Base-by-base conservation (phyloP, 306 rosid genomes). In the Parietaria judaica region DNA sequence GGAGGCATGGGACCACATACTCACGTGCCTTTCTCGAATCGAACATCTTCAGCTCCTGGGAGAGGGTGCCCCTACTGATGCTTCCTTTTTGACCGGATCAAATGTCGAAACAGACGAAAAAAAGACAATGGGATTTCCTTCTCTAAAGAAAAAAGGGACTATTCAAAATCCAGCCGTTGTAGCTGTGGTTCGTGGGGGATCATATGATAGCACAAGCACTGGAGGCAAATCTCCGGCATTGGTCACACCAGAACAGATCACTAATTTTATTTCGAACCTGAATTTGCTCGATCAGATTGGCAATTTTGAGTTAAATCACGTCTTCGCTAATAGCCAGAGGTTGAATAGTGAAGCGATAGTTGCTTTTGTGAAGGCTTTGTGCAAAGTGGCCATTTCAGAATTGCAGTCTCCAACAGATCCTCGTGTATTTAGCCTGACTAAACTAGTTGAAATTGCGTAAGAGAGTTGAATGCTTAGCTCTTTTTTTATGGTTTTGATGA, bases 351-450 rank as follows among this genome's bases (percentile, higher is more conserved):
- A 94, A 75, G 94, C 99, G 31, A 94, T 94, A 75, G 95, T 94
- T 55, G 95, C 95, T 74, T 94, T 94, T 78, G 97, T 94, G 46
- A 94, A 89, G 75, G 94, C 97, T 57, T 87, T 94, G 48, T 86
- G 95, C 78, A 94, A 94, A 81, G 94, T 88, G 70, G 79, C 99
- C 74, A 82, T 88, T 76, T 77, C 78, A 48, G 99, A 94, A 80
- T 78, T 94, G 86, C 99, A 94, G 81, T 88, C 99, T 84, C 99
- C 94, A 71, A 86, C 94, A 61, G 99, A 94, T 49, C 99, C 99
- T 67, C 99, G 99, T 65, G 97, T 94, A 54, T 94, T 94, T 79
- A 86, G 97, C 82, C 99, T 94, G 70, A 94, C 99, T 36, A 94
- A 94, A 82, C 70, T 94, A 69, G 99, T 94, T 61, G 99, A 94